Evolutionary conservation across 192 early-diverging fungal species (phyloP), one percentile per base, ranked within the genome.

Genomic region (Linnemannia schmuckeri): DNA sequence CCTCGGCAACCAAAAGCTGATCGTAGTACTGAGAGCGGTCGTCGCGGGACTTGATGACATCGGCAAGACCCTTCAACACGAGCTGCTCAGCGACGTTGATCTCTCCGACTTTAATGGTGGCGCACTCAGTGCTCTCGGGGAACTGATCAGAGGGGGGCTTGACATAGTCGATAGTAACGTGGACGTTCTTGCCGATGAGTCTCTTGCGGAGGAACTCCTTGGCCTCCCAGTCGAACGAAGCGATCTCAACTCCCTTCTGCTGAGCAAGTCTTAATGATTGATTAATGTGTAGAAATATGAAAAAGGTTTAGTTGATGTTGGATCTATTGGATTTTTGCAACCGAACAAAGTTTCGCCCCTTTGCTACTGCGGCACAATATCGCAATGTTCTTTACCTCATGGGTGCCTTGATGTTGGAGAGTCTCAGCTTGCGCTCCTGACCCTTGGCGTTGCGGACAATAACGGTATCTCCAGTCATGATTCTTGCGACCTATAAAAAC

Each of bases 11-110:
- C 75, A 96, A 89, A 24, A 99, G 93, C 49, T 93, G 93, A 78
- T 98, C 97, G 90, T 98, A 99, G 81, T 91, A 92, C 54, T 94
- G 91, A 15, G 97, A 95, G 6, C 98, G 95, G 84, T 96, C 93
- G 75, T 95, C 93, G 80, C 98, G 97, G 79, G 98, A 97, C 63
- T 93, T 93, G 78, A 99, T 93, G 15, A 97, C 94, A 47, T 92
- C 88, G 8, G 97, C 97, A 71, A 98, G 92, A 37, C 96, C 96
- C 22, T 74, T 79, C 49, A 91, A 88, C 8, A 95, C 90, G 54
- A 96, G 89, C 46, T 89, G 89, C 44, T 91, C 91, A 41, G 91
- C 94, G 37, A 93, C 80, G 63, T 95, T 94, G 55, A 82, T 89
- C 55, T 92, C 92, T 8, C 93, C 93, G 42, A 93, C 74, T 35